Conservation (phyloP, 805 yeast species). For the Sugiyamaella lignohabitans region DNA sequence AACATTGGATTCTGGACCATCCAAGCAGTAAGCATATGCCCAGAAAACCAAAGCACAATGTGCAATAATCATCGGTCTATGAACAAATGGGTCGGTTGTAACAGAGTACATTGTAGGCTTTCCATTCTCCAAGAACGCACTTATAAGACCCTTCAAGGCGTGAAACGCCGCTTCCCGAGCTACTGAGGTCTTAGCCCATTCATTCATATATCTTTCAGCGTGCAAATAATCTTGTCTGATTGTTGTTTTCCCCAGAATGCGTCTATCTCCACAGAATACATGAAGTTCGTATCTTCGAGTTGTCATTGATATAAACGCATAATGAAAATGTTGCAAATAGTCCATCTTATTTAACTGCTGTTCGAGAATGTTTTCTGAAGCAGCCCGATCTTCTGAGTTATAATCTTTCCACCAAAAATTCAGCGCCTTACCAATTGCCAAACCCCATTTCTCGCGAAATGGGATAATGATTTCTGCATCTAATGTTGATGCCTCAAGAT, state of each 20-base stretch:
- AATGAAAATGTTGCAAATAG: constrained; percentile 39
- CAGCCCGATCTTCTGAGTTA: background rate
- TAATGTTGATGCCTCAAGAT: background rate
- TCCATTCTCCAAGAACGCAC: constrained; percentile 20
- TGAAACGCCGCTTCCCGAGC: constrained; percentile 15
- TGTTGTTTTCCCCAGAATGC: constrained; percentile 63
- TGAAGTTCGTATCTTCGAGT: constrained; percentile 69
- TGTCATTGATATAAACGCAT: constrained; percentile 62
- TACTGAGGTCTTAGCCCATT: constrained; percentile 46
- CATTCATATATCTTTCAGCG: constrained; percentile 44
- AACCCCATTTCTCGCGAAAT: constrained; percentile 52
- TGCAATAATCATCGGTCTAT: constrained; percentile 24
- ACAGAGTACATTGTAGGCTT: constrained; percentile 10
- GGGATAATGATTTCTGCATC: background rate
- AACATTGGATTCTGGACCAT: constrained; percentile 27
- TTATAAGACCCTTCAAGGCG: constrained; percentile 25
- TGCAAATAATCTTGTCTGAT: constrained; percentile 42
- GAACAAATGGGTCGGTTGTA: constrained; percentile 21
- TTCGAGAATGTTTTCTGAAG: background rate
- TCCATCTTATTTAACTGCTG: background rate
- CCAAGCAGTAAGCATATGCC: constrained; percentile 26
- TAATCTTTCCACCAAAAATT: constrained; percentile 50
- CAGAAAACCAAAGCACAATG: constrained; percentile 25
- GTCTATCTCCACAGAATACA: constrained; percentile 72
- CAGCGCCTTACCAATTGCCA: constrained; percentile 56